Evolutionary conservation across 2,329 filamentous ascomycete genomes (phyloP).

Genomic region (Cytospora paraplurivora): DNA sequence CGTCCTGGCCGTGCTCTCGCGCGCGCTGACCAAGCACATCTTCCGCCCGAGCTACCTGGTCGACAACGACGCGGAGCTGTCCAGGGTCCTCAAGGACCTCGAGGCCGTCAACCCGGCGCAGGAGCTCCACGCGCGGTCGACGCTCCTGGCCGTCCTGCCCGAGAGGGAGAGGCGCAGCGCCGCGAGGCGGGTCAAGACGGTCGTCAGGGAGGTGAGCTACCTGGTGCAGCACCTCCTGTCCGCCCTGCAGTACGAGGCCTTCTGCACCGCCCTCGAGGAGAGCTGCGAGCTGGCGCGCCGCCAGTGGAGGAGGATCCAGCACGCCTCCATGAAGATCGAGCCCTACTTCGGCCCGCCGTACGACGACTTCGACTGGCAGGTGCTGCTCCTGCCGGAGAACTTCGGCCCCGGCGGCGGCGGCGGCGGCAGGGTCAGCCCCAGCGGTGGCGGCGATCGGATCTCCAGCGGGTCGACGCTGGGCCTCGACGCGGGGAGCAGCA

Average conservation of each 20-base stretch:
- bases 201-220: constrained; percentile 40
- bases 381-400: constrained; percentile 37
- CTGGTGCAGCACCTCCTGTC: constrained; percentile 39
- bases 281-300: constrained; percentile 37
- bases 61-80: constrained; percentile 37
- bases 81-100: constrained; percentile 37
- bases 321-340: constrained; percentile 40
- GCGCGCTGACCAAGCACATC: constrained; percentile 38
- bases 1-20: constrained; percentile 39
- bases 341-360: constrained; percentile 41
- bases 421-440: constrained; percentile 21
- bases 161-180: constrained; percentile 36
- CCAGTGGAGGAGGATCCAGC: constrained; percentile 40
- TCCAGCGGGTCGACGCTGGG: constrained; percentile 16
- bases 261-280: constrained; percentile 35
- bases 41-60: constrained; percentile 42
- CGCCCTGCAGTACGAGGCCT: constrained; percentile 38
- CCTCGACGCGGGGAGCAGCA: constrained; percentile 8
- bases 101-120: constrained; percentile 36
- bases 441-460: not conserved
- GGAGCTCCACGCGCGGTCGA: constrained; percentile 38
- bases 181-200: constrained; percentile 36
- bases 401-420: constrained; percentile 27
- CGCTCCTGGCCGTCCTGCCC: constrained; percentile 37
- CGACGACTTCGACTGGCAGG: constrained; percentile 42